A percentile compares a stretch with the other conserved stretches of the same genome.
phyloP scores from a whole-genome alignment of 352 stramenopile genomes.

The Globisporangium echinulatum region DNA sequence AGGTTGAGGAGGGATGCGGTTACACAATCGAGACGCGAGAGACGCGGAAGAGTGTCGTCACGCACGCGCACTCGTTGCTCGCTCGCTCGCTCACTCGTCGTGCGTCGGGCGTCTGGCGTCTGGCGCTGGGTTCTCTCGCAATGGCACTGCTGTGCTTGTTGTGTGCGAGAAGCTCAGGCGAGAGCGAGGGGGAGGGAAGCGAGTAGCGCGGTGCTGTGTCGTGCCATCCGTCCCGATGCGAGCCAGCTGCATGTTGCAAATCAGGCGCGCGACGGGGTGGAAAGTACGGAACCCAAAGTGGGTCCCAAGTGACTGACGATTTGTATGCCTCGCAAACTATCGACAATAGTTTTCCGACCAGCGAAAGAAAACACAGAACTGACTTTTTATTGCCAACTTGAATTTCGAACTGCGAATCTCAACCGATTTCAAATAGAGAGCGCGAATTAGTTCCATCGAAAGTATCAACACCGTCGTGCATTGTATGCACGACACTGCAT shows the following conservation, averaged over 20 bases:
- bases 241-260: neutral
- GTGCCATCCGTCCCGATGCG: neutral
- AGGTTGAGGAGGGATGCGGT: too few species aligned
- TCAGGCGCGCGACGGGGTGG: neutral
- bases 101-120: neutral
- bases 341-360: neutral
- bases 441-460: neutral
- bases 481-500: too few species aligned
- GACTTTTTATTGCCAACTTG: conserved; percentile 9
- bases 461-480: too few species aligned
- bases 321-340: neutral
- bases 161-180: neutral
- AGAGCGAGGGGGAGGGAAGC: neutral
- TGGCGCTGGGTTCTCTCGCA: neutral
- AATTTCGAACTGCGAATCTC: neutral
- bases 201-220: neutral
- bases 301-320: neutral
- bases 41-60: neutral
- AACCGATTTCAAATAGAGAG: neutral
- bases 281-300: neutral
- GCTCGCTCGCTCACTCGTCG: neutral
- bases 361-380: neutral
- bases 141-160: neutral
- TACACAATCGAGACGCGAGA: too few species aligned
- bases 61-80: too few species aligned